Conservation (phyloP, 73 alveolate genomes). For the Breviolum minutum region DNA sequence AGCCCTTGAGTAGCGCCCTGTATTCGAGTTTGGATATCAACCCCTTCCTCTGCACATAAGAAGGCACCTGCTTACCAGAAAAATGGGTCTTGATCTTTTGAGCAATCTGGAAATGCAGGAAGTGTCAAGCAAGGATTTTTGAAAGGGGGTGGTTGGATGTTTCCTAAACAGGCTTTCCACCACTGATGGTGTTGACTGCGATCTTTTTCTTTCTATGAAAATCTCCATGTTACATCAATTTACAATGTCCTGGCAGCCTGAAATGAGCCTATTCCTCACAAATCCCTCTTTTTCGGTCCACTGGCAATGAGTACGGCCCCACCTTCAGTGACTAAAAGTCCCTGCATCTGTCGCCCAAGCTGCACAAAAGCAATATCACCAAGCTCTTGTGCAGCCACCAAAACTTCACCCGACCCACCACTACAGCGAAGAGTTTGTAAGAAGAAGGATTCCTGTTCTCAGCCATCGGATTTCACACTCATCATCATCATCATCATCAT, state of each 20-base stretch:
- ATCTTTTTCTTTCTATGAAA: too few species aligned
- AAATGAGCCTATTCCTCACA: too few species aligned
- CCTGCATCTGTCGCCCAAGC: conserved; percentile 16
- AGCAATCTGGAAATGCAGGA: too few species aligned
- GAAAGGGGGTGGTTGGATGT: too few species aligned
- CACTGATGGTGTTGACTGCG: too few species aligned
- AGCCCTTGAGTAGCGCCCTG: conserved; percentile 67
- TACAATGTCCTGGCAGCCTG: neutral
- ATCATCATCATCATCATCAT: neutral
- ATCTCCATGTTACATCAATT: neutral
- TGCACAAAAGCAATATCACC: conserved; percentile 49
- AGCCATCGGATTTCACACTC: neutral
- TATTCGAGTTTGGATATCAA: conserved; percentile 37
- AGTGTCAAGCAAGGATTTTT: too few species aligned
- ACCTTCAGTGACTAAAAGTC: conserved; percentile 39
- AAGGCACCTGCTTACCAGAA: conserved; percentile 27
- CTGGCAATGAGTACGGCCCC: neutral
- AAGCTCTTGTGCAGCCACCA: conserved; percentile 59
- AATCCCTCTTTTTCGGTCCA: too few species aligned
- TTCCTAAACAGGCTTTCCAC: too few species aligned
- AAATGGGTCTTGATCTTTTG: too few species aligned
- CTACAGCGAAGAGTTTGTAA: conserved; percentile 46
- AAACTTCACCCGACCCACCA: conserved; percentile 52
- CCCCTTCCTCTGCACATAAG: conserved; percentile 59
- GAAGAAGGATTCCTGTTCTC: conserved; percentile 38